A percentile compares a stretch with the other conserved stretches of the same genome.
Evolutionary conservation across 768 basidiomycete genomes (phyloP).

Genomic region (Roridomyces roridus): DNA sequence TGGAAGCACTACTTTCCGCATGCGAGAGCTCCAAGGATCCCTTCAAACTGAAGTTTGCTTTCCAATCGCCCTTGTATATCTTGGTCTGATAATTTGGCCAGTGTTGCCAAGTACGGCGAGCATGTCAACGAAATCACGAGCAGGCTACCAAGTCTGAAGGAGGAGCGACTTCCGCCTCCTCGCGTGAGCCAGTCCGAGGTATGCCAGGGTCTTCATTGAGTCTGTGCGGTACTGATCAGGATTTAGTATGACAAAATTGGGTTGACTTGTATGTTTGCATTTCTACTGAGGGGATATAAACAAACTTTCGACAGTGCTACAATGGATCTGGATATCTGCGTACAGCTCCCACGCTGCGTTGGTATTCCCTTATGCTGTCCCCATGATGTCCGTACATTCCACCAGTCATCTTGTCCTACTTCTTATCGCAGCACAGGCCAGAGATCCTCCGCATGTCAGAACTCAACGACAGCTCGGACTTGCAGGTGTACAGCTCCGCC

Average conservation of each 20-base stretch:
- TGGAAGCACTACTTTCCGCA: constrained; percentile 58
- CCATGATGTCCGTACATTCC: constrained; percentile 67
- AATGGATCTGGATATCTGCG: constrained; percentile 82
- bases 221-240: constrained; percentile 4
- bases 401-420: constrained; percentile 6
- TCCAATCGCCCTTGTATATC: background rate
- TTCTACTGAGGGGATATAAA: constrained; percentile 5
- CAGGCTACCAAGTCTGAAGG: constrained; percentile 72
- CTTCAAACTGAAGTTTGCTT: constrained; percentile 59
- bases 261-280: constrained; percentile 65
- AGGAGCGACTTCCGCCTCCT: constrained; percentile 82
- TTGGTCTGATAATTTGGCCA: constrained; percentile 31
- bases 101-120: constrained; percentile 60
- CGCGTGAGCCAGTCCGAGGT: constrained; percentile 84
- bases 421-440: constrained; percentile 55
- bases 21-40: constrained; percentile 62
- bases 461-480: constrained; percentile 82
- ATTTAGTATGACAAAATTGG: constrained; percentile 86
- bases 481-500: constrained; percentile 81
- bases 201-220: constrained; percentile 20
- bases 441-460: constrained; percentile 92
- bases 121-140: constrained; percentile 62
- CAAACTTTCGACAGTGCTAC: constrained; percentile 58
- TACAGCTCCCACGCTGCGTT: constrained; percentile 77
- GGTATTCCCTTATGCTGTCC: constrained; percentile 78